A percentile compares a stretch with the other conserved stretches of the same genome.
Evolutionary conservation across 805 yeast genomes (phyloP).

Genomic region (Wickerhamiella siamensis): DNA sequence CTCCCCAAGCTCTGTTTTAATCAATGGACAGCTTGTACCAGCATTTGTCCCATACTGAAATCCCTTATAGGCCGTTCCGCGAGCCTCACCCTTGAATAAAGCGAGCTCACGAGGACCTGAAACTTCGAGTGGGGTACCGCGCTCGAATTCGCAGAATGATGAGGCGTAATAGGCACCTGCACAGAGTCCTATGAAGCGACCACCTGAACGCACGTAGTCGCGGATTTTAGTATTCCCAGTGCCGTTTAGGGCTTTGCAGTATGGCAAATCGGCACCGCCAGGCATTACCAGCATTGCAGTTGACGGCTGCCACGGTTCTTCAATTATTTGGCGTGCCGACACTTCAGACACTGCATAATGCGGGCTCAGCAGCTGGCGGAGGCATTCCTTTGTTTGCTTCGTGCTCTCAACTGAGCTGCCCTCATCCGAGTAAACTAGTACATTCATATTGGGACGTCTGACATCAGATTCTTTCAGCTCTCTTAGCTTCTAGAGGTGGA

Average conservation of each 20-base stretch:
- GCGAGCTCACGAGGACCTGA: conserved; percentile 70
- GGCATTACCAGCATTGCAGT: conserved; percentile 76
- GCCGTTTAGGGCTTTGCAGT: conserved; percentile 60
- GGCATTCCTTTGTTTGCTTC: conserved; percentile 64
- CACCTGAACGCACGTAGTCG: conserved; percentile 63
- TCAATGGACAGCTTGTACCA: conserved; percentile 53
- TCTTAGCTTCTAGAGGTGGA: no score
- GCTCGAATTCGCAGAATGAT: conserved; percentile 66
- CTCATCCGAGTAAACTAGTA: conserved; percentile 57
- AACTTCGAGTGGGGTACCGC: conserved; percentile 62
- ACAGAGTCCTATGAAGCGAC: conserved; percentile 74
- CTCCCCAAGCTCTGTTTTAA: conserved; percentile 2
- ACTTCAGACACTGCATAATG: conserved; percentile 73
- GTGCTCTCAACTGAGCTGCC: conserved; percentile 85
- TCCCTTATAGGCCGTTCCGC: conserved; percentile 74
- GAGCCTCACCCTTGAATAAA: conserved; percentile 68
- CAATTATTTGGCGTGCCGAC: conserved; percentile 42
- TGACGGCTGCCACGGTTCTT: conserved; percentile 81
- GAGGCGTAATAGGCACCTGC: conserved; percentile 90
- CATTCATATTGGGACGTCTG: conserved; percentile 45
- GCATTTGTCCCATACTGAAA: conserved; percentile 61
- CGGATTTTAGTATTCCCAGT: conserved; percentile 45
- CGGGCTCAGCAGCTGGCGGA: conserved; percentile 65
- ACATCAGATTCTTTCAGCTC: no score
- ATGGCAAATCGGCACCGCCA: conserved; percentile 94